These are phyloP conservation scores for Knoxia roxburghii DNA, from an alignment of 257 asterid genomes.

Conservation along the genomic window DNA sequence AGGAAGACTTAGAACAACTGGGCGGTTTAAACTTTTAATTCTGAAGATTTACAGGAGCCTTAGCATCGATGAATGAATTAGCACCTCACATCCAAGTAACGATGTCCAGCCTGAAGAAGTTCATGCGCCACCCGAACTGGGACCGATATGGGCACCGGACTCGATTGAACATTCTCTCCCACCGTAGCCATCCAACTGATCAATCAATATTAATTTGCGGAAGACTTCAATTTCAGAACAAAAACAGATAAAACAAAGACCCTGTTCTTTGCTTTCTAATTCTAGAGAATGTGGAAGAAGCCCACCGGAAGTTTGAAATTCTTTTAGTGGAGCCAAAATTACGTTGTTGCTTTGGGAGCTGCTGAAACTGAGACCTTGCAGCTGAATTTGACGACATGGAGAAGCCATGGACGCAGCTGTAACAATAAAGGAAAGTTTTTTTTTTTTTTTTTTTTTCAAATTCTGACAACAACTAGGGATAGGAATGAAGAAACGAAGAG, in stretches of 20 bases:
- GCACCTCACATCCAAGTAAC: slow-evolving; percentile 69
- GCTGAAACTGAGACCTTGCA: slow-evolving; percentile 34
- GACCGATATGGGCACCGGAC: slow-evolving; percentile 53
- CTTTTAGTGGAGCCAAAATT: slow-evolving; percentile 22
- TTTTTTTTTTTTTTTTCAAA: background rate
- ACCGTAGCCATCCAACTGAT: slow-evolving; percentile 39
- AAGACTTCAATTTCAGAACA: background rate
- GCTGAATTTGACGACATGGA: slow-evolving; percentile 9
- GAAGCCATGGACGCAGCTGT: slow-evolving; percentile 19
- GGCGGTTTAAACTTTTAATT: too few species aligned
- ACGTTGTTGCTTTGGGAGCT: slow-evolving; percentile 23
- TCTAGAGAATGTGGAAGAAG: too few species aligned
- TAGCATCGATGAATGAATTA: background rate
- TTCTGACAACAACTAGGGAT: background rate
- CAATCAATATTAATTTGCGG: background rate
- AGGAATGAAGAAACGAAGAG: background rate
- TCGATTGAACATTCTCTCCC: slow-evolving; percentile 31
- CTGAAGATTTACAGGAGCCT: too few species aligned
- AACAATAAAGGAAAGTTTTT: background rate
- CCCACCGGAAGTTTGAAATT: slow-evolving; percentile 43
- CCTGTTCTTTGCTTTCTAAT: background rate
- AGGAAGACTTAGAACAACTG: too few species aligned
- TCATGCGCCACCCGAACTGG: slow-evolving; percentile 79
- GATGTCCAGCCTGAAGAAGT: slow-evolving; percentile 74
- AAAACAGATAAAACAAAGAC: background rate